Base-by-base conservation (phyloP, 345 rosid species). In the Trapa incisa region DNA sequence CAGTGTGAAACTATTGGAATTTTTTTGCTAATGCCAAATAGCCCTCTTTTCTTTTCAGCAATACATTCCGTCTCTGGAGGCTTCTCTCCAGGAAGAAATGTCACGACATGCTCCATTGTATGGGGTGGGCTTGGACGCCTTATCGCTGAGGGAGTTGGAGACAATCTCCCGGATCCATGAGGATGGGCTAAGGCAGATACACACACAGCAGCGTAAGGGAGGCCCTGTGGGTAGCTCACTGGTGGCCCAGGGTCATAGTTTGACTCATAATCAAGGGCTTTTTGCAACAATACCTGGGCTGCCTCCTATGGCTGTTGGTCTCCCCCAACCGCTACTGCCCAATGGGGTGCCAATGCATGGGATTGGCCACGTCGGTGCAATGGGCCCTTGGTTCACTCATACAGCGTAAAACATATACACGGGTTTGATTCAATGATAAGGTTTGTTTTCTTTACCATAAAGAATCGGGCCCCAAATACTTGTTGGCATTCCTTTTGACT, bases 141-240 rank as follows among this genome's bases (percentile, higher is more conserved):
- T 95, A 32, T 89, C 99, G 7, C 79, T 89, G 96, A 84, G 82
- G 74, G 99, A 95, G 84, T 76, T 95, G 67, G 96, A 88, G 56
- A 91, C 99, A 1, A 73, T 95, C 71, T 80, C 92, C 11, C 87
- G 84, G 3, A 95, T 95, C 75, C 98, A 95, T 9, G 99, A 91
- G 73, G 97, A 95, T 73, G 99, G 99, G 61, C 87, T 95, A 45
- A 80, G 91, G 81, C 91, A 83, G 81, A 88, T 95, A 74, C 94
- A 85, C 39, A 78, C 83, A 54, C 81, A 89, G 62, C 96, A 86
- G 70, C 86, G 81, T 63, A 87, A 85, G 61, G 98, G 92, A 65
- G 82, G 85, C 76, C 83, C 95, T 12, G 91, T 75, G 36, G 83
- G 87, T 73, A 86, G 88, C 75, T 87, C 96, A 42, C 89, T 81